A percentile compares a stretch with the other conserved stretches of the same genome.
Evolutionary conservation across 768 basidiomycete species (phyloP).

Genomic region (Agrocybe chaxingu): DNA sequence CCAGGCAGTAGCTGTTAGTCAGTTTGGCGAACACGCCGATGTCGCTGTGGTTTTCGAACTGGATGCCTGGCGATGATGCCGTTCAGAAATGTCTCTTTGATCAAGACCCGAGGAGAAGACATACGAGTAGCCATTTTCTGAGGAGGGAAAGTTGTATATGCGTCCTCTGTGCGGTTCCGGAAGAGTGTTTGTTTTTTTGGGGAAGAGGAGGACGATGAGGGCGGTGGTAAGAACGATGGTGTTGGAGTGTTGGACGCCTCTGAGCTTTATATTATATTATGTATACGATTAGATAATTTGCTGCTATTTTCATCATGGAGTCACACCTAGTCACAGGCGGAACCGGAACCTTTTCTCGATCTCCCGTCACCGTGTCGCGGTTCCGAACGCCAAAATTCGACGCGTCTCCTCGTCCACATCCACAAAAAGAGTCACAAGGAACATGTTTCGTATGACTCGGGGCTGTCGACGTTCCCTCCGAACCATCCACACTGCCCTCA

Average conservation of each 20-base stretch:
- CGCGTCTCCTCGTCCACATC: too few species aligned
- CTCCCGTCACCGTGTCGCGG: not conserved
- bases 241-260: conserved; percentile 9
- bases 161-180: not conserved
- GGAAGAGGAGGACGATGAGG: conserved; percentile 5
- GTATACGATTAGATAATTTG: conserved; percentile 22
- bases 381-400: too few species aligned
- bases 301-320: conserved; percentile 14
- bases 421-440: too few species aligned
- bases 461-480: not conserved
- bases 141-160: conserved; percentile 5
- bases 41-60: conserved; percentile 94
- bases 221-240: conserved; percentile 7
- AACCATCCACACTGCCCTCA: not conserved
- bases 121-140: conserved; percentile 47
- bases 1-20: conserved; percentile 97
- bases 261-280: conserved; percentile 5
- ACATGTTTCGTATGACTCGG: conserved; percentile 8
- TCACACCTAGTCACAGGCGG: conserved; percentile 22
- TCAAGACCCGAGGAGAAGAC: conserved; percentile 13
- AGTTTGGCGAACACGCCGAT: conserved; percentile 97
- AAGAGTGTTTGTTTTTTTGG: not conserved
- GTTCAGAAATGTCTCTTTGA: conserved; percentile 7
- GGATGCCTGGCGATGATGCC: conserved; percentile 57
- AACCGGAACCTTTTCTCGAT: not conserved